Base-by-base conservation (phyloP, 257 asterid genomes). In the Scutellaria minor region DNA sequence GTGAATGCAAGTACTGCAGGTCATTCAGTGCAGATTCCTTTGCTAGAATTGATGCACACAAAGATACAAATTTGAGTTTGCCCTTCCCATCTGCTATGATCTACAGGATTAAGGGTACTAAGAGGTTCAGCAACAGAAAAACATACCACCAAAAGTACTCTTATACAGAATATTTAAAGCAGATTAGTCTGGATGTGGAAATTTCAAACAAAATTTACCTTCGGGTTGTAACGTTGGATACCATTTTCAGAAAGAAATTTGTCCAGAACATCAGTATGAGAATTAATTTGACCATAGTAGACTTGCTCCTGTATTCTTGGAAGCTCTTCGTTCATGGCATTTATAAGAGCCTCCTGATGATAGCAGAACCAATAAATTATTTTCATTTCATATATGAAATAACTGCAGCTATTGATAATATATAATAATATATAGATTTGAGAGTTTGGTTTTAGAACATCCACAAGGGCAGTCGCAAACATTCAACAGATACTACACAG, bases 251-350 rank as follows among this genome's bases (percentile, higher is more conserved):
- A 87, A n/a, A 92, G 87, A 74, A 87, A 92, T 73, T 87, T 92
- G 73, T 92, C 97, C 78, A 95, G 85, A 83, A 92, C 83, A 78
- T 95, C 96, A 35, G 99, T 91, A 35, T 88, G 88, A 63, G 98
- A 90, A 78, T 81, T 83, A 79, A 95, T 90, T 51, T 83, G 98
- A 35, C 99, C 99, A 72, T 88, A 95, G 74, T 95, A 95, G 59
- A 95, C 99, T 81, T 88, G 98, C 86, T 95, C 99, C 84, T 95
- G 99, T 83, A 95, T 86, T 83, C 85, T 88, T 61, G 99, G 92
- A 81, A 92, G 97, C 83, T 95, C 99, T 11, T 92, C 99, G 6
- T 90, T 92, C 98, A 95, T 95, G 71, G 99, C 96, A 84, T 80
- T 95, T 45, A 90, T 71, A 73, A 90, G 92, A 59, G 95, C 88